phyloP scores from a whole-genome alignment of 2,329 filamentous ascomycete species.

The Monosporascus sp. region DNA sequence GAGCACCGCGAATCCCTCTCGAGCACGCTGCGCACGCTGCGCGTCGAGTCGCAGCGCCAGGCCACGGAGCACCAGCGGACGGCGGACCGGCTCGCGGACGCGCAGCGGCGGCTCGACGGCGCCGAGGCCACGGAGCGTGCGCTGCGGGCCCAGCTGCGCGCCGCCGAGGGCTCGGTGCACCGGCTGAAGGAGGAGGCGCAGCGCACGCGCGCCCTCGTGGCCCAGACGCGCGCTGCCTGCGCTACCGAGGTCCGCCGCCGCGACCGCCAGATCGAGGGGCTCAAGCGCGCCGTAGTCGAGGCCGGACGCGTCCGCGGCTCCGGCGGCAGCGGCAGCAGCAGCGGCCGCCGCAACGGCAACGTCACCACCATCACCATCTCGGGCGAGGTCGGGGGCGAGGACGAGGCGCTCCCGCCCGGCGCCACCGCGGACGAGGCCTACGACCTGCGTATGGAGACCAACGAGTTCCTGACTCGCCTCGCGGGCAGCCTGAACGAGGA shows the following conservation, averaged over 20 bases:
- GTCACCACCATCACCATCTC: constrained; percentile 53
- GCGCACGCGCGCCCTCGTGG: constrained; percentile 70
- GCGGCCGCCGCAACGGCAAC: constrained; percentile 47
- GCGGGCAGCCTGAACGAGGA: constrained; percentile 83
- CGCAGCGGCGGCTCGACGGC: constrained; percentile 49
- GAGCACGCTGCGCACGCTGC: constrained; percentile 68
- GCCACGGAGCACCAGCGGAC: constrained; percentile 60
- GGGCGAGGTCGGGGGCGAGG: constrained; percentile 45
- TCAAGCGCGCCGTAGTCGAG: constrained; percentile 82
- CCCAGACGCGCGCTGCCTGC: constrained; percentile 80
- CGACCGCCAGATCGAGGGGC: constrained; percentile 78
- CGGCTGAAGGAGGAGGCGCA: constrained; percentile 79
- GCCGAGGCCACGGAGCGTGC: constrained; percentile 67
- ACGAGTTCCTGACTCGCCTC: constrained; percentile 80
- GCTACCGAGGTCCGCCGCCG: constrained; percentile 87
- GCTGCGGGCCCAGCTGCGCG: constrained; percentile 63
- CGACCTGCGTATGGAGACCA: constrained; percentile 79
- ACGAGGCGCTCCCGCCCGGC: constrained; percentile 19
- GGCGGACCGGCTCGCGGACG: constrained; percentile 47
- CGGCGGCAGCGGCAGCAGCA: not conserved
- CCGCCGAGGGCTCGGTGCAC: constrained; percentile 67
- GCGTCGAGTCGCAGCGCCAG: constrained; percentile 69
- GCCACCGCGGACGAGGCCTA: constrained; percentile 49
- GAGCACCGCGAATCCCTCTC: constrained; percentile 82
- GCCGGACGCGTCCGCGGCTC: constrained; percentile 52